phyloP scores from a whole-genome alignment of 2,329 filamentous ascomycete genomes.

The Penicillium sp. region DNA sequence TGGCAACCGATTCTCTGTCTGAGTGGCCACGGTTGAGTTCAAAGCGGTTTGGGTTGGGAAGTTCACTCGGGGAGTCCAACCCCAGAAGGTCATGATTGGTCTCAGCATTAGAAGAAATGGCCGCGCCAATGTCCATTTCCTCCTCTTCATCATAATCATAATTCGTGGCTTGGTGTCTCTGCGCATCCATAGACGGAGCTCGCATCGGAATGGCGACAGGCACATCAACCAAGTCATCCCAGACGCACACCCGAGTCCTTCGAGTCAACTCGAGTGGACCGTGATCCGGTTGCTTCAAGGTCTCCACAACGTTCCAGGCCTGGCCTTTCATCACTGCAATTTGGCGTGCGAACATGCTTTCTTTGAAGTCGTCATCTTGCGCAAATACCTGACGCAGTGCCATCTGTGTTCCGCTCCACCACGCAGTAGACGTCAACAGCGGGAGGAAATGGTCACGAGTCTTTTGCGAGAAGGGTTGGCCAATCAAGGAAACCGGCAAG shows the following conservation, averaged over 20 bases:
- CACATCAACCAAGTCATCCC: conserved; percentile 96
- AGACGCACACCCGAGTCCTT: conserved; percentile 88
- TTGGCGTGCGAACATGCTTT: conserved; percentile 98
- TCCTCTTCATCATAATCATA: conserved; percentile 72
- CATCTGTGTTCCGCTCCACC: conserved; percentile 94
- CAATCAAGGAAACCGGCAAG: conserved; percentile 92
- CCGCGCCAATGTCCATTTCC: conserved; percentile 87
- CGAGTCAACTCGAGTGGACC: conserved; percentile 91
- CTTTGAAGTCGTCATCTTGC: conserved; percentile 93
- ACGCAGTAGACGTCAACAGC: conserved; percentile 87
- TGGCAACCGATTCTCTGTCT: conserved; percentile 41
- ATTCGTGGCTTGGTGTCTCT: conserved; percentile 62
- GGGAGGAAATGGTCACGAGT: conserved; percentile 96
- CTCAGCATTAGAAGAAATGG: conserved; percentile 57
- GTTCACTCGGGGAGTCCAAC: conserved; percentile 60
- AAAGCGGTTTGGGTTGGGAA: conserved; percentile 76
- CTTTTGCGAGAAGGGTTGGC: conserved; percentile 91
- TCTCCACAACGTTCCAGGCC: conserved; percentile 98
- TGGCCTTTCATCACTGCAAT: conserved; percentile 99
- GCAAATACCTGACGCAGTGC: conserved; percentile 86
- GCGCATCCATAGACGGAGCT: conserved; percentile 80
- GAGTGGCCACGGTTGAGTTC: conserved; percentile 59
- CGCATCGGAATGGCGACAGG: conserved; percentile 91
- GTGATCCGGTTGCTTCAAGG: conserved; percentile 87
- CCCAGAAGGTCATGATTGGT: conserved; percentile 70